phyloP scores from a whole-genome alignment of 2,329 filamentous ascomycete genomes.

The Pseudogymnoascus sp. region DNA sequence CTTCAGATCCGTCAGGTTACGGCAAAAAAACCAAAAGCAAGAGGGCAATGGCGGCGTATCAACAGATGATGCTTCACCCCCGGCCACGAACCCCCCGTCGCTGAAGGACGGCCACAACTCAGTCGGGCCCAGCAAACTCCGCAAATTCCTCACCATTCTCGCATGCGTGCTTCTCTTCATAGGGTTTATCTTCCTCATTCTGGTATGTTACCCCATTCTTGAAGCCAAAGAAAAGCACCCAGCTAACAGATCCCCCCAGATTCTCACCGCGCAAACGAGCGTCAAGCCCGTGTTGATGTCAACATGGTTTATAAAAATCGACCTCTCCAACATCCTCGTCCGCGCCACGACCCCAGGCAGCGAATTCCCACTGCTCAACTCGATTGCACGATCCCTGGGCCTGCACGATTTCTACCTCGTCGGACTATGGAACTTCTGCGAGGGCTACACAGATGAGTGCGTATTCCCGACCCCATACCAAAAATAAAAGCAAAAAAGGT shows the following conservation, averaged over 20 bases:
- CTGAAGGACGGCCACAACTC: background rate
- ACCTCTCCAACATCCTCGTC: slow-evolving; percentile 63
- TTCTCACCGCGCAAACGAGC: slow-evolving; percentile 66
- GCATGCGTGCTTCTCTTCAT: slow-evolving; percentile 66
- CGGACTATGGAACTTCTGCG: slow-evolving; percentile 86
- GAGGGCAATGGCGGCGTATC: background rate
- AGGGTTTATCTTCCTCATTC: slow-evolving; percentile 68
- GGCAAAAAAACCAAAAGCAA: background rate
- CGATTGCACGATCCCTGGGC: slow-evolving; percentile 75
- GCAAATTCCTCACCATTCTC: slow-evolving; percentile 50
- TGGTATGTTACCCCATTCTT: slow-evolving; percentile 41
- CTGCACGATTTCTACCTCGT: slow-evolving; percentile 93
- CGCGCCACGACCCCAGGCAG: slow-evolving; percentile 16
- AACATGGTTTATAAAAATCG: slow-evolving; percentile 78
- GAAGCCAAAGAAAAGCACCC: background rate
- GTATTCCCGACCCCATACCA: slow-evolving; percentile 37
- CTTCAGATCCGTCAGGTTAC: background rate
- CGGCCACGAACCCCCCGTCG: background rate
- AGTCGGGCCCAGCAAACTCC: slow-evolving; percentile 14
- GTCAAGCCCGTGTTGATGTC: slow-evolving; percentile 53
- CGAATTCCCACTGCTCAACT: slow-evolving; percentile 72
- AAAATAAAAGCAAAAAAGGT: slow-evolving; percentile 25
- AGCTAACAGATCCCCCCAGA: slow-evolving; percentile 24
- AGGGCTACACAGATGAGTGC: slow-evolving; percentile 65
- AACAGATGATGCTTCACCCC: background rate